Evolutionary conservation across 345 rosid species (phyloP).

Genomic region (Trapa incisa): DNA sequence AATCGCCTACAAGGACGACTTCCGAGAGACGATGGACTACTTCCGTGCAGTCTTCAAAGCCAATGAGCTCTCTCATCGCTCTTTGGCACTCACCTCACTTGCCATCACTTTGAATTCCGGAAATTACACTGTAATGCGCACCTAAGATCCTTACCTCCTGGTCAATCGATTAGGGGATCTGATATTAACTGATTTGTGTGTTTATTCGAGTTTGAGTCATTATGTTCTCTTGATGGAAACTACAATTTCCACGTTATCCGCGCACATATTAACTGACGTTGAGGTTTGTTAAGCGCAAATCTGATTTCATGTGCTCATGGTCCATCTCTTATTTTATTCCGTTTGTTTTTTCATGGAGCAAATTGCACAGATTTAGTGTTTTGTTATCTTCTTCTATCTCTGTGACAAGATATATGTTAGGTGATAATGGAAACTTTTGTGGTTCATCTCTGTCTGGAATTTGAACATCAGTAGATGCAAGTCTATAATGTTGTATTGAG

Average conservation of each 20-base stretch:
- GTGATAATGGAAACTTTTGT: too few relatives aligned
- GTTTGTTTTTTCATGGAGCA: neutral
- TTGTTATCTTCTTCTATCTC: neutral
- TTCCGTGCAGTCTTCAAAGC: slow-evolving; percentile 66
- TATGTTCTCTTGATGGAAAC: neutral
- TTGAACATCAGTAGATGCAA: too few relatives aligned
- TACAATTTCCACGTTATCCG: neutral
- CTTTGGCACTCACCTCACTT: slow-evolving; percentile 49
- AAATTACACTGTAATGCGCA: slow-evolving; percentile 60
- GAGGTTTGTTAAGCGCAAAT: neutral
- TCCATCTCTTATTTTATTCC: neutral
- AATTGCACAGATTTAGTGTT: too few relatives aligned
- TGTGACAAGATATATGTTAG: neutral
- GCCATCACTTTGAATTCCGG: slow-evolving; percentile 60
- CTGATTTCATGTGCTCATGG: neutral
- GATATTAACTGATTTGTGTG: neutral
- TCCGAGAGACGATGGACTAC: slow-evolving; percentile 80
- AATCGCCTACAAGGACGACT: slow-evolving; percentile 66
- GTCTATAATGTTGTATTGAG: neutral
- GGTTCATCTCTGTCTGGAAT: too few relatives aligned
- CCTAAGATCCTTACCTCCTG: neutral
- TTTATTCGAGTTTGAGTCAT: neutral
- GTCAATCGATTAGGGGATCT: neutral
- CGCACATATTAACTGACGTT: neutral
- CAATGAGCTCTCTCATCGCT: slow-evolving; percentile 69